Evolutionary conservation across 106 monocot species (phyloP).

Genomic region (Platanthera guangdongensis): DNA sequence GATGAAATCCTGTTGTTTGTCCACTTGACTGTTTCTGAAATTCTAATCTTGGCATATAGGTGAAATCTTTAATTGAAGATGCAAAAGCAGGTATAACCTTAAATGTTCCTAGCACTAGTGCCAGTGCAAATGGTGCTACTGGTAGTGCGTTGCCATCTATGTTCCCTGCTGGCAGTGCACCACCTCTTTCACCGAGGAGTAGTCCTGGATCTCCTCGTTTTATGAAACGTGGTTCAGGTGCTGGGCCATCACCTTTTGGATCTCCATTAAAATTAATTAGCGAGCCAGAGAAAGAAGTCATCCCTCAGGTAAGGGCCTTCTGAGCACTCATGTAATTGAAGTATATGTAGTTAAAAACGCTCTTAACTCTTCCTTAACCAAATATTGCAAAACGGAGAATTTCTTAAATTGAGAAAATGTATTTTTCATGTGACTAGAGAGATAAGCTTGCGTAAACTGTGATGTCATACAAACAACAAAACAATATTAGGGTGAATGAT

Average conservation of each 20-base stretch:
- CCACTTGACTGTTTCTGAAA: background rate
- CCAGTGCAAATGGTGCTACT: conserved; percentile 34
- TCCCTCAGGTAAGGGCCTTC: conserved; percentile 59
- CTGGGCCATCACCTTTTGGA: conserved; percentile 49
- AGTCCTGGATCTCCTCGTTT: conserved; percentile 62
- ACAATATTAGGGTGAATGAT: background rate
- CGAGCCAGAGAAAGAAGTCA: conserved; percentile 55
- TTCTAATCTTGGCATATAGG: conserved; percentile 25
- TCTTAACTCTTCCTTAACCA: background rate
- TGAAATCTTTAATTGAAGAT: conserved; percentile 67
- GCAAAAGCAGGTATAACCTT: conserved; percentile 53
- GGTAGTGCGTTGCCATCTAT: conserved; percentile 57
- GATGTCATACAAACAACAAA: background rate
- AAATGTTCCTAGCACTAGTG: conserved; percentile 32
- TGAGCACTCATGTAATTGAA: background rate
- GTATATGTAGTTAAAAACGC: background rate
- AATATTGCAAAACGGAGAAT: background rate
- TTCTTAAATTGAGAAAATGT: background rate
- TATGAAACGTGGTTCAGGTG: conserved; percentile 35
- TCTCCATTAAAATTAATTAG: conserved; percentile 65
- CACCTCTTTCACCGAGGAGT: conserved; percentile 91
- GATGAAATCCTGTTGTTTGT: background rate
- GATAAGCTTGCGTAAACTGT: background rate
- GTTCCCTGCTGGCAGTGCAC: conserved; percentile 78
- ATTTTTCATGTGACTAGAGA: background rate